These are phyloP conservation scores for Linaria vulgaris DNA, from an alignment of 257 asterid species.

Conservation along the genomic window DNA sequence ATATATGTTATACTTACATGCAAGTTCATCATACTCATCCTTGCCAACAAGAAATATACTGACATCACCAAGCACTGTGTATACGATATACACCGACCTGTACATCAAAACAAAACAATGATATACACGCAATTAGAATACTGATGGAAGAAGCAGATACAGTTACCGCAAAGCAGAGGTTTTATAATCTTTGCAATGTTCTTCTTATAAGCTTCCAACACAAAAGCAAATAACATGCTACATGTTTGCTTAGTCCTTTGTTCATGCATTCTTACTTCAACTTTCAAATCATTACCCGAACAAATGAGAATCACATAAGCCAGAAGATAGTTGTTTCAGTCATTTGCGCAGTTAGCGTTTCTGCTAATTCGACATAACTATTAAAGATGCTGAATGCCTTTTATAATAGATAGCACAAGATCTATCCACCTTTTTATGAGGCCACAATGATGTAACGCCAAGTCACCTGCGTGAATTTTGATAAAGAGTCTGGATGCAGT, in stretches of 20 bases:
- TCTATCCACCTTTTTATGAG: too few species aligned
- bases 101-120: conserved; percentile 18
- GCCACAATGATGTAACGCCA: too few species aligned
- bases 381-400: background rate
- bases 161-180: background rate
- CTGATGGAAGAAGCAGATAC: background rate
- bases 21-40: conserved; percentile 95
- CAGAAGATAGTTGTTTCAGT: background rate
- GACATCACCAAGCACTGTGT: conserved; percentile 92
- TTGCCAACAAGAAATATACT: conserved; percentile 89
- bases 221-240: background rate
- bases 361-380: background rate
- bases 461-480: too few species aligned
- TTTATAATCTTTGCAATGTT: background rate
- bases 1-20: conserved; percentile 54
- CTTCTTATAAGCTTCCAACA: background rate
- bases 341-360: background rate
- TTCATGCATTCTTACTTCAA: background rate
- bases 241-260: background rate
- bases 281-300: background rate
- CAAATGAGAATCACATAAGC: background rate
- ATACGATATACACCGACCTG: conserved; percentile 90
- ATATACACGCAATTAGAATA: conserved; percentile 6
- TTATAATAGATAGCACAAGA: too few species aligned
- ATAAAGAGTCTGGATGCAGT: too few species aligned